phyloP scores from a whole-genome alignment of 768 basidiomycete species.

The Gymnopilus junonius region DNA sequence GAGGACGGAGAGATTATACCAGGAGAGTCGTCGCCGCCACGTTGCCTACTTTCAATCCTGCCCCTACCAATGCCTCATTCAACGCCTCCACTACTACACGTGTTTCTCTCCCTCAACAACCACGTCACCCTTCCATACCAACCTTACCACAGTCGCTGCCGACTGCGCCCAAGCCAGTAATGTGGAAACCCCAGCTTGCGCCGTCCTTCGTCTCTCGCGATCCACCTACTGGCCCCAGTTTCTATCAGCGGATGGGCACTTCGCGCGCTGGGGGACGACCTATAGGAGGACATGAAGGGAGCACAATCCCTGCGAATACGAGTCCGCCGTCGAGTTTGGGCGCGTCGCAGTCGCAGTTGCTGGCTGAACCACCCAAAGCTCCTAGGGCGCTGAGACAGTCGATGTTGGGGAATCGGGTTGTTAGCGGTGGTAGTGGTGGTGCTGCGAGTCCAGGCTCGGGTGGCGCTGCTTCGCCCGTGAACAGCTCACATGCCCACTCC shows the following conservation, averaged over 20 bases:
- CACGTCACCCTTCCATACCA: neutral
- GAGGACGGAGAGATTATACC: constrained; percentile 1
- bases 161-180: neutral
- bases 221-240: neutral
- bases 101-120: neutral
- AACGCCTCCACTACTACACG: no score
- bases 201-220: neutral
- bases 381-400: neutral
- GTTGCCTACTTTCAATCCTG: no score
- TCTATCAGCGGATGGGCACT: neutral
- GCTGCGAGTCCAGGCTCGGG: neutral
- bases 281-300: neutral
- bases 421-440: neutral
- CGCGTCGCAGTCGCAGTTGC: no score
- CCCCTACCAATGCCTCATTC: no score
- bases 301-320: neutral
- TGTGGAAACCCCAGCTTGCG: neutral
- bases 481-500: neutral
- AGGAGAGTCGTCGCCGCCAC: neutral
- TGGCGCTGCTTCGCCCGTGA: neutral
- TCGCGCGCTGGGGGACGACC: neutral
- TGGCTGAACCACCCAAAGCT: constrained; percentile 18
- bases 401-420: constrained; percentile 6
- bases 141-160: neutral
- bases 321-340: no score